Base-by-base conservation (phyloP, 176 grass and related monocot species). In the Rhynchospora breviuscula region DNA sequence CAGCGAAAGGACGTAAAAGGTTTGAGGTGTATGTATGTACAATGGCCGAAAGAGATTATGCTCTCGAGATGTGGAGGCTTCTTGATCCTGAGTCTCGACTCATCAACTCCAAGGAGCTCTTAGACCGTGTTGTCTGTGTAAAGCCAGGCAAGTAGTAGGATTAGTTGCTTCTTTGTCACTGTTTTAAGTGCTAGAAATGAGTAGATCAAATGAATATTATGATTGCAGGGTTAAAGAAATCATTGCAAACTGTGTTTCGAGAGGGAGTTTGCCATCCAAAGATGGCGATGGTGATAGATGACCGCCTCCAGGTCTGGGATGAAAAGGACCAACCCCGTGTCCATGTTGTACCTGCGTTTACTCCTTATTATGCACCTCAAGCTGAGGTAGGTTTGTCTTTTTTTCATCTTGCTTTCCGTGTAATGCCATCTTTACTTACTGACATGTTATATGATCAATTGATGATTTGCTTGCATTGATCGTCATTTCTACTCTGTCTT, bases 211-310 rank as follows among this genome's bases (percentile, higher is more conserved):
- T 78, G 51, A 57, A 57, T 78, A 78, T 29, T 56, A 78, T 33
- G 26, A 57, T 87, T 15, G 19, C 79, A 93, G 97, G 83, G 87
- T 90, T 81, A 45, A 95, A 81, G 59, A 99, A 99, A 83, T 93
- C 91, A 66, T 85, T 95, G 83, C 88, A 92, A 78, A 87, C 90
- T 96, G 97, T 99, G 73, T 99, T 99, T 79, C 87, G 83, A 83
- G 89, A 92, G 7, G 82, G 87, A 87, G 88, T 88, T 66, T 99
- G 93, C 81, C 91, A 93, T 92, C 97, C 97, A 81, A 99, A 93
- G 83, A 92, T 99, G 97, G 93, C 97, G 61, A 99, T 99, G 93
- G 97, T 99, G 73, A 95, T 99, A 88, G 97, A 99, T 90, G 97
- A 99, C 83, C 83, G 97, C 59, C 81, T 95, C 54, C 72, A 89